Conservation (phyloP, 192 early-diverging fungal species). For the Podila minutissima region DNA sequence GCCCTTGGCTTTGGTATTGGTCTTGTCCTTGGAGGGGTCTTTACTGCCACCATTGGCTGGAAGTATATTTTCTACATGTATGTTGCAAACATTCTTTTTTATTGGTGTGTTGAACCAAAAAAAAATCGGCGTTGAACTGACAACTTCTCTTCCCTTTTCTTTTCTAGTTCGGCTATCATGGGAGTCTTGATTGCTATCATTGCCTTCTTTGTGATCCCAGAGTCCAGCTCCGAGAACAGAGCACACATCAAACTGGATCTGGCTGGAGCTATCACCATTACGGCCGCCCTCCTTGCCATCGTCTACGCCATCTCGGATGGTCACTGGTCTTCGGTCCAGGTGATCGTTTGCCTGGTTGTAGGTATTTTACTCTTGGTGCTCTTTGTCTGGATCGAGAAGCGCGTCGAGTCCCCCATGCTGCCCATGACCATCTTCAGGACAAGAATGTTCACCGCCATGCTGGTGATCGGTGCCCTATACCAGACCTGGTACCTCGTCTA, state of each 20-base stretch:
- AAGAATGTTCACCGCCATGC: conserved; percentile 59
- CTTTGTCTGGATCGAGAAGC: conserved; percentile 54
- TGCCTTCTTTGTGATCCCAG: conserved; percentile 49
- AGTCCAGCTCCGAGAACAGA: conserved; percentile 22
- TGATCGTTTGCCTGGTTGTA: conserved; percentile 43
- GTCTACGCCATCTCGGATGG: conserved; percentile 53
- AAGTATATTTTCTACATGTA: conserved; percentile 56
- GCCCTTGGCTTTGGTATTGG: conserved; percentile 49
- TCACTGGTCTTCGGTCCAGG: conserved; percentile 45
- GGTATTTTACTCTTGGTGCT: conserved; percentile 45
- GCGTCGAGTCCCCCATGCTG: conserved; percentile 51
- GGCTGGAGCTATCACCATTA: conserved; percentile 41
- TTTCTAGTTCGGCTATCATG: conserved; percentile 48
- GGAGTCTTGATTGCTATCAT: conserved; percentile 36
- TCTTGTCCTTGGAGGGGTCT: conserved; percentile 49
- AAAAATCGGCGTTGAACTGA: background rate
- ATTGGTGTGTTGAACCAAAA: background rate
- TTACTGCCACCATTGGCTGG: conserved; percentile 53
- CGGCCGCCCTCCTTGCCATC: conserved; percentile 37
- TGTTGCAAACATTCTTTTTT: background rate
- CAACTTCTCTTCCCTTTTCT: background rate
- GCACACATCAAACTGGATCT: conserved; percentile 48
- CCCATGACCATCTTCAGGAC: conserved; percentile 54
- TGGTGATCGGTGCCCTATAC: conserved; percentile 54
- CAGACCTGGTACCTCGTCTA: conserved; percentile 56